A percentile compares a stretch with the other conserved stretches of the same genome.
phyloP scores from a whole-genome alignment of 2,329 filamentous ascomycete genomes.

The Biscogniauxia marginata region DNA sequence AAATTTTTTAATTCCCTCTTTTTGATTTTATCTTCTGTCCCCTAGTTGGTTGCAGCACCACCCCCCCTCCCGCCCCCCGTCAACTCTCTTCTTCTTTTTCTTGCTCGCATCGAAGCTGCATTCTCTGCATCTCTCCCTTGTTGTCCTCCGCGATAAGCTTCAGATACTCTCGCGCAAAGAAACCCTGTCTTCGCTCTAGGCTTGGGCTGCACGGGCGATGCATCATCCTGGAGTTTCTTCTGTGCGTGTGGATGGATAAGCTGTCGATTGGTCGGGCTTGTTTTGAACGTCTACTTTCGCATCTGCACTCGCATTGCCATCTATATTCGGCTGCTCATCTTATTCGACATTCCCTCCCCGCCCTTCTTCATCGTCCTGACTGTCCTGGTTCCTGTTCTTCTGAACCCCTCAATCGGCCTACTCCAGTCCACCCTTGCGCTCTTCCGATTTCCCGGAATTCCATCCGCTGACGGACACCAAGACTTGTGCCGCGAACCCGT shows the following conservation, averaged over 20 bases:
- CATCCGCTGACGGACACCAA: slow-evolving; percentile 15
- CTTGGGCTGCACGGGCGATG: no score
- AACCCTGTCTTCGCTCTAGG: neutral
- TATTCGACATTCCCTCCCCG: slow-evolving; percentile 6
- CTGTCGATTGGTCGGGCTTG: neutral
- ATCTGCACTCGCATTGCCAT: neutral
- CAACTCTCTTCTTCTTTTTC: neutral
- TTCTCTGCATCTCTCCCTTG: neutral
- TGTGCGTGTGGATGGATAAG: neutral
- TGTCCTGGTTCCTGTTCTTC: no score
- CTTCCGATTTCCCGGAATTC: slow-evolving; percentile 35
- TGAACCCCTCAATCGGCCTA: slow-evolving; percentile 18
- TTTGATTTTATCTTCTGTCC: neutral
- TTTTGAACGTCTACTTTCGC: neutral
- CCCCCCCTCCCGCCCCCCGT: neutral
- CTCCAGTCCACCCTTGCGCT: slow-evolving; percentile 20
- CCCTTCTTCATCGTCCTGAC: no score
- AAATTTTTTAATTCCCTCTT: neutral
- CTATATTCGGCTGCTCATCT: slow-evolving; percentile 2
- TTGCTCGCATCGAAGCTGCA: neutral
- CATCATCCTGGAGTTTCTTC: neutral
- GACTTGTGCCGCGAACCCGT: slow-evolving; percentile 19
- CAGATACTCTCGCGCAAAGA: neutral
- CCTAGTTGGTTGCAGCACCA: neutral
- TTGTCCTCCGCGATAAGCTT: neutral